Evolutionary conservation across 2,329 filamentous ascomycete species (phyloP).

Genomic region (Trichoderma sp.): DNA sequence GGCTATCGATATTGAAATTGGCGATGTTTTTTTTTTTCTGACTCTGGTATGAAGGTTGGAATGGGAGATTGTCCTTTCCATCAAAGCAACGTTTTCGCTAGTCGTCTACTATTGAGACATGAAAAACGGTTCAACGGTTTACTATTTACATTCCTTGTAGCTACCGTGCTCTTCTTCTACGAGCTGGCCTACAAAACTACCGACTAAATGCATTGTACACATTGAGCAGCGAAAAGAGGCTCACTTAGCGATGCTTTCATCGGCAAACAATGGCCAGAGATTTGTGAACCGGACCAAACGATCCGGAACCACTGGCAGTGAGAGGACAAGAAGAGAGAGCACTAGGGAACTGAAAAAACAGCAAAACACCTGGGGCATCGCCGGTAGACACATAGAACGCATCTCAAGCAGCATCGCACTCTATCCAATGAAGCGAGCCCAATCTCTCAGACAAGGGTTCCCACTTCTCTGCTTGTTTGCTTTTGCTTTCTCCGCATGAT

Average conservation of each 20-base stretch:
- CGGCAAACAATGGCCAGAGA: no score
- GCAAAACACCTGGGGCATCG: neutral
- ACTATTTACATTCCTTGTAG: neutral
- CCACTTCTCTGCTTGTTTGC: neutral
- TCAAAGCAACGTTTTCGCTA: neutral
- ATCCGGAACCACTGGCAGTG: neutral
- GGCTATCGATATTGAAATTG: no score
- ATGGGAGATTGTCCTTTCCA: neutral
- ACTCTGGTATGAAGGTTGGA: neutral
- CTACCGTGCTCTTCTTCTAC: neutral
- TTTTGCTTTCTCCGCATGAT: neutral
- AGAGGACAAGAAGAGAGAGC: neutral
- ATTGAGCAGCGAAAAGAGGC: neutral
- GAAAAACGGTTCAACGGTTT: neutral
- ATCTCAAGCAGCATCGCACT: neutral
- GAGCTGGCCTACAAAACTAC: neutral
- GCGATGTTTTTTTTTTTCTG: neutral
- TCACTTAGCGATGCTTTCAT: neutral
- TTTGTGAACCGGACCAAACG: neutral
- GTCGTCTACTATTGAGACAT: neutral
- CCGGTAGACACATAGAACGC: neutral
- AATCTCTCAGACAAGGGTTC: neutral
- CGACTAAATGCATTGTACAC: neutral
- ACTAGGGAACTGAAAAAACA: neutral
- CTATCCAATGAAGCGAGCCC: neutral